Evolutionary conservation across 2,329 filamentous ascomycete species (phyloP).

Genomic region (Endothia cerciana): DNA sequence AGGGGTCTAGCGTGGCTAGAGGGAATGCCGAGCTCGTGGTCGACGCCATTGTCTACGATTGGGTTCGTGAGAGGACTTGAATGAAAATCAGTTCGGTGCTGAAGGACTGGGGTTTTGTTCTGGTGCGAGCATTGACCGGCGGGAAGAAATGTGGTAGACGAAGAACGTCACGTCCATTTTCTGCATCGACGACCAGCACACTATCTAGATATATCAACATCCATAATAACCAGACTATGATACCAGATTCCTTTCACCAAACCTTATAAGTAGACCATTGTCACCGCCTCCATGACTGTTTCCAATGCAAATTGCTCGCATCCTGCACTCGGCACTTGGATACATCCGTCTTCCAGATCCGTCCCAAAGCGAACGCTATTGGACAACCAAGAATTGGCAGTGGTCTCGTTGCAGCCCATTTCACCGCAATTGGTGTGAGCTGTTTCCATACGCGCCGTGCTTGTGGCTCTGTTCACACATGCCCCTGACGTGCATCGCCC

Average conservation of each 20-base stretch:
- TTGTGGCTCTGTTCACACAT: slow-evolving; percentile 23
- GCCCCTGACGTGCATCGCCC: slow-evolving; percentile 19
- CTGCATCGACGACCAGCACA: slow-evolving; percentile 10
- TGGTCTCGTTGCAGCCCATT: slow-evolving; percentile 11
- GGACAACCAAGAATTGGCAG: slow-evolving; percentile 13
- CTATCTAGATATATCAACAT: slow-evolving; percentile 27
- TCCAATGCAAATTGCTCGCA: slow-evolving; percentile 22
- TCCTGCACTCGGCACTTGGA: slow-evolving; percentile 24
- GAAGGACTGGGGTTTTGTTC: neutral
- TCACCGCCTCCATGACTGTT: slow-evolving; percentile 18
- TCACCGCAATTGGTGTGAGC: slow-evolving; percentile 21
- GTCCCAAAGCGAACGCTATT: slow-evolving; percentile 9
- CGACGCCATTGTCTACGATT: slow-evolving; percentile 42
- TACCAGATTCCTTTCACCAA: slow-evolving; percentile 6
- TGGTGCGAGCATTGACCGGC: neutral
- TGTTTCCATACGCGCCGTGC: slow-evolving; percentile 25
- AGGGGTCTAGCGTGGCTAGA: slow-evolving; percentile 46
- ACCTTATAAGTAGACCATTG: slow-evolving; percentile 3
- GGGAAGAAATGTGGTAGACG: slow-evolving; percentile 16
- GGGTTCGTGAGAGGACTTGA: neutral
- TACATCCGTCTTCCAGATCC: slow-evolving; percentile 6
- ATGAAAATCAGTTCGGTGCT: slow-evolving; percentile 1
- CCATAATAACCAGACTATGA: slow-evolving; percentile 18
- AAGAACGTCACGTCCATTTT: neutral
- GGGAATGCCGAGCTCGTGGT: slow-evolving; percentile 45